Conservation (phyloP, 768 basidiomycete genomes). For the Gelatoporia subvermispora region DNA sequence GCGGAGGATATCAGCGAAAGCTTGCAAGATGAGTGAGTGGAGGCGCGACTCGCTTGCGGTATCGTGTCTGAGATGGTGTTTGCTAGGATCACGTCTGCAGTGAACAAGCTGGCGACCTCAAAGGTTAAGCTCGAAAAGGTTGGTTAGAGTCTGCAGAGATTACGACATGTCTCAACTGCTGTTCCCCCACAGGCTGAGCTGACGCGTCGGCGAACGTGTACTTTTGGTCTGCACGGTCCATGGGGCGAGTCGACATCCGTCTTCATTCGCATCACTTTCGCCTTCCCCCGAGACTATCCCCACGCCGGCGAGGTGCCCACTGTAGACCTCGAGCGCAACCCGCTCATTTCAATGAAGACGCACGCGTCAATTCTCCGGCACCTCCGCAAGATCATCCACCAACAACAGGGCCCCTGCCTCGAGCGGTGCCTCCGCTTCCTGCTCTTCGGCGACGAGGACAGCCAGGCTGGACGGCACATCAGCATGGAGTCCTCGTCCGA, state of each 20-base stretch:
- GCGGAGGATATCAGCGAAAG: slow-evolving; percentile 39
- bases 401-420: slow-evolving; percentile 74
- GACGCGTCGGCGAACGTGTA: slow-evolving; percentile 71
- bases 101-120: slow-evolving; percentile 56
- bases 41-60: neutral
- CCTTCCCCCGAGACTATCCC: slow-evolving; percentile 83
- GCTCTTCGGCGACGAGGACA: slow-evolving; percentile 58
- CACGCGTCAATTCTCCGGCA: slow-evolving; percentile 77
- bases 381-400: slow-evolving; percentile 59
- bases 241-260: slow-evolving; percentile 86
- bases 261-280: slow-evolving; percentile 85
- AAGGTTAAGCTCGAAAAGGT: slow-evolving; percentile 88
- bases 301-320: slow-evolving; percentile 54
- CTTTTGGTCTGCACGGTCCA: slow-evolving; percentile 81
- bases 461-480: slow-evolving; percentile 26
- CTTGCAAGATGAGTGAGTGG: slow-evolving; percentile 69
- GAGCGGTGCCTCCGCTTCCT: slow-evolving; percentile 82
- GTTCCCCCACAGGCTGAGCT: slow-evolving; percentile 54
- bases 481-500: slow-evolving; percentile 57
- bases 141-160: neutral
- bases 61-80: neutral
- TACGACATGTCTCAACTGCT: neutral
- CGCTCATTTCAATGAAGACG: slow-evolving; percentile 71
- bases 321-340: slow-evolving; percentile 80
- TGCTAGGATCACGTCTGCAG: slow-evolving; percentile 67